Base-by-base conservation (phyloP, 768 basidiomycete species). In the Leccinellum albellum region DNA sequence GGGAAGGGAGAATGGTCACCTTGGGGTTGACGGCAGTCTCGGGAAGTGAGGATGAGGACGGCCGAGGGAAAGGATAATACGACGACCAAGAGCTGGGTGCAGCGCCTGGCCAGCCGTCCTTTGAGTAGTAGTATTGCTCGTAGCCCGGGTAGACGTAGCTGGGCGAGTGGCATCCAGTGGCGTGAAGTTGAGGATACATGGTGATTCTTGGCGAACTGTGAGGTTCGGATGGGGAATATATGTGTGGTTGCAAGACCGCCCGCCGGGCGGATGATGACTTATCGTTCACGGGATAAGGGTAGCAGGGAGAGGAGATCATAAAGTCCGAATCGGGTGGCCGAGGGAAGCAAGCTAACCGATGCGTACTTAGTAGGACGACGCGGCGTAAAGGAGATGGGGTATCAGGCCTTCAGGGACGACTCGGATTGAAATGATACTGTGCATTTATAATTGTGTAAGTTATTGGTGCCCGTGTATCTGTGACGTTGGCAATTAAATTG, bases 221-320 rank as follows among this genome's bases (percentile, higher is more conserved):
- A n/a, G 63, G 49, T 28, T 73, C 62, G 47, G 70, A 62, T 54
- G 67, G 61, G 0, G 60, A 70, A 61, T 65, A 73, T 72, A 72
- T 73, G 63, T 72, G 57, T 4, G 70, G 72, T 12, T 64, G 64
- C 58, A 65, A 48, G 20, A 58, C 52, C 55, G 37, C 56, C 40
- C 64, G 65, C 28, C 61, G 60, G 53, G 54, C 21, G 57, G 69
- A 47, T 44, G 70, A 61, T 60, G 50, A 58, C 62, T 66, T 63
- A 61, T 63, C 49, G 49, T 50, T 53, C 37, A 61, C 58, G 48
- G 64, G 62, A 61, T 61, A 68, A 62, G 65, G 70, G 61, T 72
- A 67, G 55, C 51, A 63, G 54, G 61, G 60, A 59, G 66, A 58
- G 61, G 70, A 67, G 55, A 73, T 70, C 72, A 73, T 73, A 58